Conservation (phyloP, 1,284 basidiomycete species). For the Kwoniella shivajii region DNA sequence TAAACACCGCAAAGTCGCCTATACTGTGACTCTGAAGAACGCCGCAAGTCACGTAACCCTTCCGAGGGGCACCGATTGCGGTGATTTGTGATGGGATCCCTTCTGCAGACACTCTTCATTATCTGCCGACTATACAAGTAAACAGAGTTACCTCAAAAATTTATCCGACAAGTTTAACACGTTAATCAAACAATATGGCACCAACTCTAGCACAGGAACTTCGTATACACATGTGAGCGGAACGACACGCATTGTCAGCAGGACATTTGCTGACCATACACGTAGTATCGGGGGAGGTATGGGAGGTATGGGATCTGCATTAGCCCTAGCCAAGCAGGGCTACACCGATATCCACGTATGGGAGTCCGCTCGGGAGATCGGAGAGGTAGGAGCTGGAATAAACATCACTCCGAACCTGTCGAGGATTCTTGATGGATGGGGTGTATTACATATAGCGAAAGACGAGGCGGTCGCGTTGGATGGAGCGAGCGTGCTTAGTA, state of each 20-base stretch:
- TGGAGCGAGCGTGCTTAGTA: slow-evolving; percentile 40
- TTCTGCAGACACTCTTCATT: too few relatives aligned
- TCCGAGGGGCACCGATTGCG: too few relatives aligned
- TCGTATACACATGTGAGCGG: slow-evolving; percentile 24
- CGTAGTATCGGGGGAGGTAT: slow-evolving; percentile 34
- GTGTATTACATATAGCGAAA: slow-evolving; percentile 32
- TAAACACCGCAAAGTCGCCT: too few relatives aligned
- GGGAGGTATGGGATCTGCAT: slow-evolving; percentile 43
- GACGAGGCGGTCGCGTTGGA: slow-evolving; percentile 43
- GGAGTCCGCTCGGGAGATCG: slow-evolving; percentile 38
- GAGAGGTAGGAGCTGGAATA: slow-evolving; percentile 49
- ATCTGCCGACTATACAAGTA: too few relatives aligned
- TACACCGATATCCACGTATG: slow-evolving; percentile 43
- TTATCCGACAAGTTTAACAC: background rate
- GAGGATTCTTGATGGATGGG: slow-evolving; percentile 35
- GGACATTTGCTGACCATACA: background rate
- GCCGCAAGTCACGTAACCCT: too few relatives aligned
- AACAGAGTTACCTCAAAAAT: background rate
- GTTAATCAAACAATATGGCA: background rate
- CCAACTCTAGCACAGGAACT: slow-evolving; percentile 12
- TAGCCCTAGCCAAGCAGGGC: slow-evolving; percentile 40
- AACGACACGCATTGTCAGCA: too few relatives aligned
- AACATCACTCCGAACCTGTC: slow-evolving; percentile 46
- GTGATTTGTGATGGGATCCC: too few relatives aligned
- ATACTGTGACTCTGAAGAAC: too few relatives aligned